These are phyloP conservation scores for Xylaria sp. DNA, from an alignment of 2,329 filamentous ascomycete genomes.

Conservation along the genomic window DNA sequence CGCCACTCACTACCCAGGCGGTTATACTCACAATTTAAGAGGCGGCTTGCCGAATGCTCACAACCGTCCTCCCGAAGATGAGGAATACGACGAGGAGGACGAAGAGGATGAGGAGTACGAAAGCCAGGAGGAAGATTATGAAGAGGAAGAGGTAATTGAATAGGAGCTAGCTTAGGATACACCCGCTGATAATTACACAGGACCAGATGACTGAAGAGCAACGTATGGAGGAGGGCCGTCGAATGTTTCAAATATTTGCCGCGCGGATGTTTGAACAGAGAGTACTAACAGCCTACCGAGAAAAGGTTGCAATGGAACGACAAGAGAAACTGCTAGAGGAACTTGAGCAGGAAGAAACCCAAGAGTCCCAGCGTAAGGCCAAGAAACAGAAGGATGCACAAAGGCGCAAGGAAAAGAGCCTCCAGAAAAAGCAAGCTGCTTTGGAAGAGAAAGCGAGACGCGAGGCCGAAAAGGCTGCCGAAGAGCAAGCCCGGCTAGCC, in stretches of 20 bases:
- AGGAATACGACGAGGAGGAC: conserved; percentile 76
- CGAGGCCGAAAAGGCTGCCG: conserved; percentile 88
- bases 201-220: conserved; percentile 98
- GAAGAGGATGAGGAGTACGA: conserved; percentile 72
- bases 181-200: conserved; percentile 64
- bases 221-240: conserved; percentile 96
- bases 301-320: conserved; percentile 94
- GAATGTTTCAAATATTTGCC: conserved; percentile 99
- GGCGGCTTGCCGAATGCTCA: conserved; percentile 69
- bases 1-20: conserved; percentile 73
- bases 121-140: conserved; percentile 73
- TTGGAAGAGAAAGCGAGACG: conserved; percentile 91
- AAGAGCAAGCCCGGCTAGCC: conserved; percentile 80
- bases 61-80: conserved; percentile 80
- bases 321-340: conserved; percentile 92
- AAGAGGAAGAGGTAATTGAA: conserved; percentile 78
- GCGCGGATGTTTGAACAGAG: conserved; percentile 99
- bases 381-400: conserved; percentile 95
- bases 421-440: conserved; percentile 84
- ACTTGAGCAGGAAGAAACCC: conserved; percentile 83
- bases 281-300: conserved; percentile 95
- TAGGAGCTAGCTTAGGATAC: conserved; percentile 18
- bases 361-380: conserved; percentile 82
- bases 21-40: conserved; percentile 68
- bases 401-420: conserved; percentile 94